A percentile compares a stretch with the other conserved stretches of the same genome.
These are phyloP conservation scores for Suhomyces vadensis DNA, from an alignment of 805 yeast genomes.

Conservation along the genomic window DNA sequence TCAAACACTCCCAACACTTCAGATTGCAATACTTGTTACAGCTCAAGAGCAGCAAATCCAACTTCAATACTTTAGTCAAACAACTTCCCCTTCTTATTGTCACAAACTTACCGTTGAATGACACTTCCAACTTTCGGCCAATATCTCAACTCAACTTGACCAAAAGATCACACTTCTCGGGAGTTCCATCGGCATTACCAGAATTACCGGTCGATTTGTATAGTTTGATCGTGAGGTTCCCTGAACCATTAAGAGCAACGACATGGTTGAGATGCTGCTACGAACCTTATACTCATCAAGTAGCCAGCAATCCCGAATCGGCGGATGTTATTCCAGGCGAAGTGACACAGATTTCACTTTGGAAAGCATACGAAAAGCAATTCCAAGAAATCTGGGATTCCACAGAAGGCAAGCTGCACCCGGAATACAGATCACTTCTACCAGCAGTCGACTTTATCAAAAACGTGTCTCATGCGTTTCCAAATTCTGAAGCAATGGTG, in stretches of 20 bases:
- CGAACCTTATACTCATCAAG: slow-evolving; percentile 52
- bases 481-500: slow-evolving; percentile 91
- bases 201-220: slow-evolving; percentile 54
- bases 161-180: slow-evolving; percentile 48
- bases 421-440: slow-evolving; percentile 46
- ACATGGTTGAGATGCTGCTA: slow-evolving; percentile 93
- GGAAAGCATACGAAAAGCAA: slow-evolving; percentile 92
- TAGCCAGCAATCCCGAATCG: slow-evolving; percentile 20
- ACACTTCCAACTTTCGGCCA: slow-evolving; percentile 27
- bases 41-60: slow-evolving; percentile 47
- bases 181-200: slow-evolving; percentile 68
- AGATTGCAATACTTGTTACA: slow-evolving; percentile 52
- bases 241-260: slow-evolving; percentile 90
- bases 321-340: slow-evolving; percentile 53
- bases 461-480: slow-evolving; percentile 87
- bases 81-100: slow-evolving; percentile 61
- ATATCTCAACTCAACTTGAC: slow-evolving; percentile 38
- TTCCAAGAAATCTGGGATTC: slow-evolving; percentile 64
- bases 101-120: slow-evolving; percentile 35
- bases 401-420: slow-evolving; percentile 36
- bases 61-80: slow-evolving; percentile 53
- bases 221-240: slow-evolving; percentile 58
- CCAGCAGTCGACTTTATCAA: slow-evolving; percentile 98
- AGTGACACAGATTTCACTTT: slow-evolving; percentile 90
- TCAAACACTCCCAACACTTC: slow-evolving; percentile 33